These are phyloP conservation scores for Fraxinus sp. DNA, from an alignment of 305 asterid genomes.

Conservation along the genomic window DNA sequence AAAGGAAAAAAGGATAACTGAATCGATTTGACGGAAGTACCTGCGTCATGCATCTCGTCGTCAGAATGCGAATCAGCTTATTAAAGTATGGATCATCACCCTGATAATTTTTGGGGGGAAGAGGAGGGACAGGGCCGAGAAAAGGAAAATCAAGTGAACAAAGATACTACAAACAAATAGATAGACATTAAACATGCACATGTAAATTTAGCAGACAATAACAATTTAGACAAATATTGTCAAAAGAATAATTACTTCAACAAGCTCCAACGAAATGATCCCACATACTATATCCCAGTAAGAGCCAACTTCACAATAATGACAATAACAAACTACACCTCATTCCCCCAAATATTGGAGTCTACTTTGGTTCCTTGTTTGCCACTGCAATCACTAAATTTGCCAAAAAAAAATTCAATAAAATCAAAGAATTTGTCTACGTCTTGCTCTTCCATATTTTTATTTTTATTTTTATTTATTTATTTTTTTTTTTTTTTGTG, in stretches of 20 bases:
- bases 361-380: not conserved
- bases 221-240: not conserved
- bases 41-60: constrained; percentile 99
- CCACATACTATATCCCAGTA: not conserved
- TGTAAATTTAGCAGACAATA: not conserved
- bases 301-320: not conserved
- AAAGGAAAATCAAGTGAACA: constrained; percentile 9
- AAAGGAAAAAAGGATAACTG: not conserved
- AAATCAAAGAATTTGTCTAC: not conserved
- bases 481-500: not conserved
- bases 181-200: constrained; percentile 6
- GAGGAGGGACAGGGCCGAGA: constrained; percentile 2
- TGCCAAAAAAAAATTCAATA: not conserved
- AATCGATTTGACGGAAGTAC: constrained; percentile 38
- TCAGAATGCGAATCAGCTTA: constrained; percentile 92
- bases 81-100: constrained; percentile 93
- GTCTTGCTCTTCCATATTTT: not conserved
- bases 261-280: not conserved
- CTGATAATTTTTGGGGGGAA: constrained; percentile 34
- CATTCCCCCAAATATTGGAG: not conserved
- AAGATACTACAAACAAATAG: not conserved
- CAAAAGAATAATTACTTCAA: not conserved
- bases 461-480: no score
- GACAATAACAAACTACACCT: not conserved
- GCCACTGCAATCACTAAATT: not conserved